Conservation (phyloP, 345 rosid species). For the Hibiscus trionum region DNA sequence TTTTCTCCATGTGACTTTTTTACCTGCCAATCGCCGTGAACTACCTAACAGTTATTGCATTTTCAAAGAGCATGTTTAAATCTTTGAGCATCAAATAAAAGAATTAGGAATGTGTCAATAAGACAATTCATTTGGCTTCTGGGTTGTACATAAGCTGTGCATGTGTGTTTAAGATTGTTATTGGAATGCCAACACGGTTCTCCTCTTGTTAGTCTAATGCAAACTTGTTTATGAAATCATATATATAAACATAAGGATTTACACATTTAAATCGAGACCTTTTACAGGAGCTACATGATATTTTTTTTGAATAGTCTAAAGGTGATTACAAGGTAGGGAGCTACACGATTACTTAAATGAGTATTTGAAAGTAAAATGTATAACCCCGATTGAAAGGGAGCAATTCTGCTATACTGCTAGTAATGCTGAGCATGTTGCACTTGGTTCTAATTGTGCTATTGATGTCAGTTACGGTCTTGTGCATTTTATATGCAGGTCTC, state of each 20-base stretch:
- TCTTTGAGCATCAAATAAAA: not conserved
- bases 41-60: not conserved
- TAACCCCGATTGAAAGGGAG: not conserved
- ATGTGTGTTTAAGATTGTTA: not conserved
- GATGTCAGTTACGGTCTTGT: not conserved
- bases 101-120: not conserved
- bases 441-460: not conserved
- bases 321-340: not conserved
- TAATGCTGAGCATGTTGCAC: not conserved
- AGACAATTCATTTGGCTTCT: not conserved
- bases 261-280: not conserved
- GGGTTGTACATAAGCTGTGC: not conserved
- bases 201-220: not conserved
- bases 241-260: not conserved
- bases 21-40: not conserved
- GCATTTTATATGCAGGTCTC: conserved; percentile 40
- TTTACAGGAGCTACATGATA: not conserved
- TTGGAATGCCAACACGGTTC: not conserved
- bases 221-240: not conserved
- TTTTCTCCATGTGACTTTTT: not conserved
- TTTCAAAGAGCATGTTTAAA: not conserved
- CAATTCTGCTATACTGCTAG: not conserved
- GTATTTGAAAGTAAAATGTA: not conserved
- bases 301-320: too few species aligned
- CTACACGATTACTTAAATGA: not conserved